These are phyloP conservation scores for Geoglossum glabrum DNA, from an alignment of 495 filamentous ascomycete genomes.

Conservation along the genomic window DNA sequence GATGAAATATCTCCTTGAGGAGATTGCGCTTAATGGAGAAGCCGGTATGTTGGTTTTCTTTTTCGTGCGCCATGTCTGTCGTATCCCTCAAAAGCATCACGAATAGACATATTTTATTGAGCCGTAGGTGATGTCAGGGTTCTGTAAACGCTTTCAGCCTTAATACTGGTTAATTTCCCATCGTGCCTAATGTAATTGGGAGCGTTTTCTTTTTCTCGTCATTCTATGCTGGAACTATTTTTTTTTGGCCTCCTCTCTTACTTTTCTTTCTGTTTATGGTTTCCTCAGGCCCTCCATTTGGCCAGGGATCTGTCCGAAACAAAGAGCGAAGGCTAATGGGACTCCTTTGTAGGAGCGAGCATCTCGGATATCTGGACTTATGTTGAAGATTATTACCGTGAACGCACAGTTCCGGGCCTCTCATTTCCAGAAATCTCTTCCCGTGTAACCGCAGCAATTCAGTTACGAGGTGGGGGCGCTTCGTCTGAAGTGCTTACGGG, in stretches of 20 bases:
- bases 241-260: background rate
- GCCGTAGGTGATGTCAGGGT: background rate
- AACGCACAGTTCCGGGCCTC: background rate
- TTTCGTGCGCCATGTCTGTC: constrained; percentile 6
- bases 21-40: constrained; percentile 49
- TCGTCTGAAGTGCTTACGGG: background rate
- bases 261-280: background rate
- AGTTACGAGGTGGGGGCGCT: background rate
- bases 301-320: background rate
- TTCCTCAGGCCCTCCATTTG: background rate
- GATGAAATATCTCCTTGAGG: constrained; percentile 47
- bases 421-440: background rate
- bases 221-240: background rate
- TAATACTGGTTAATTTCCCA: too few relatives aligned
- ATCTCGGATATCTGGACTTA: background rate
- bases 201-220: too few relatives aligned
- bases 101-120: too few relatives aligned
- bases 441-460: background rate
- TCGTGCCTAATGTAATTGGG: too few relatives aligned
- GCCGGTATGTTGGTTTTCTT: constrained; percentile 36
- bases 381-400: background rate
- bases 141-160: too few relatives aligned
- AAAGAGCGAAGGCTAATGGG: background rate
- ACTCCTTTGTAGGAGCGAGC: background rate
- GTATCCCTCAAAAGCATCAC: background rate